Percentiles rank a stretch among this genome's conserved stretches.
phyloP scores from a whole-genome alignment of 2,329 filamentous ascomycete genomes.

The Tolypocladium tropicale region DNA sequence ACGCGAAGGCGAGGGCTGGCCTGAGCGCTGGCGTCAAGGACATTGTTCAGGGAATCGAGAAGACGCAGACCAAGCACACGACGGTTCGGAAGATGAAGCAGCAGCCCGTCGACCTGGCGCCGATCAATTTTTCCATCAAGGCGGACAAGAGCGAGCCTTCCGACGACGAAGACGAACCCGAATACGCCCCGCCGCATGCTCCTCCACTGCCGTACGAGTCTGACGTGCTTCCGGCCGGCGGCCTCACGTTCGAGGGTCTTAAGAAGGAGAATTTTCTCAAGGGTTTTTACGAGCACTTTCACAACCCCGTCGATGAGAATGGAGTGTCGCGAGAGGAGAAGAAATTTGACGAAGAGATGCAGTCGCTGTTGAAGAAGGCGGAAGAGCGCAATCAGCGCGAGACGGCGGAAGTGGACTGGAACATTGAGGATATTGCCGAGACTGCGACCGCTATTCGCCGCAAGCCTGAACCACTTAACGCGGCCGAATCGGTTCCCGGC shows the following conservation, averaged over 20 bases:
- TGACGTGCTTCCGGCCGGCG: constrained; percentile 52
- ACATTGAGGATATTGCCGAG: constrained; percentile 44
- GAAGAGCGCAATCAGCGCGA: constrained; percentile 60
- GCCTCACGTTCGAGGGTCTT: constrained; percentile 45
- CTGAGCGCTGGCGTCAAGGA: constrained; percentile 56
- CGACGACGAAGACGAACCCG: constrained; percentile 60
- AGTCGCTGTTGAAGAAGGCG: constrained; percentile 41
- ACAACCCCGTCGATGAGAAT: constrained; percentile 55
- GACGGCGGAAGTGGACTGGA: constrained; percentile 53
- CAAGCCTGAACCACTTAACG: not conserved
- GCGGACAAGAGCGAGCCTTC: constrained; percentile 34
- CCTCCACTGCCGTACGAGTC: constrained; percentile 58
- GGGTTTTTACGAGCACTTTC: constrained; percentile 51
- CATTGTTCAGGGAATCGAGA: constrained; percentile 48
- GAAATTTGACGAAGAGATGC: constrained; percentile 44
- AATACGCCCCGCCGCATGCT: constrained; percentile 76
- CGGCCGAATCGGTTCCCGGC: not conserved
- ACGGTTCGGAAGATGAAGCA: constrained; percentile 49
- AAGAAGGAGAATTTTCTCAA: constrained; percentile 49
- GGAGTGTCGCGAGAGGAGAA: constrained; percentile 54
- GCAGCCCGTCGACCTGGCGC: constrained; percentile 38
- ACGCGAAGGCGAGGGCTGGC: constrained; percentile 67
- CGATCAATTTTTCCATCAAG: constrained; percentile 53
- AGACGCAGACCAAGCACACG: constrained; percentile 50
- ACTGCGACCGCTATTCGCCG: constrained; percentile 11